phyloP scores from a whole-genome alignment of 2,329 filamentous ascomycete species.

The Verruconis gallopava region DNA sequence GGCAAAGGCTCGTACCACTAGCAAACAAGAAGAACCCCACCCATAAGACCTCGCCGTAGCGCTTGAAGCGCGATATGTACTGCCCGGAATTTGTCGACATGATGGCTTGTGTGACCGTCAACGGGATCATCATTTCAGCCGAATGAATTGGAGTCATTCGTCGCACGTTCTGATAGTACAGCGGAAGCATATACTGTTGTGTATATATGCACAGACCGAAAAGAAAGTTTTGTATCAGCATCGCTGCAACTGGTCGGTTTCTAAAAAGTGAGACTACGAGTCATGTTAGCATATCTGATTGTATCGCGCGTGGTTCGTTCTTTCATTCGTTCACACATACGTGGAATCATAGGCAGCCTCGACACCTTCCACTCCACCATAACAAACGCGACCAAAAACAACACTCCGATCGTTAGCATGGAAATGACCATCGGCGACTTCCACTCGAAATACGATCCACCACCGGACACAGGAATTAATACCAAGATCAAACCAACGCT shows the following conservation, averaged over 20 bases:
- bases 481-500: conserved; percentile 46
- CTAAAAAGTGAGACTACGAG: conserved; percentile 44
- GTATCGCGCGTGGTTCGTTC: no score
- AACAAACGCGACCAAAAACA: conserved; percentile 37
- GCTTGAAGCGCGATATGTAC: conserved; percentile 43
- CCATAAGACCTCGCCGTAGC: conserved; percentile 49
- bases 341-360: conserved; percentile 44
- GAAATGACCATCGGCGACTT: conserved; percentile 44
- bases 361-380: conserved; percentile 44
- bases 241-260: conserved; percentile 38
- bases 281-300: no score
- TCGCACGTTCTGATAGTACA: conserved; percentile 48
- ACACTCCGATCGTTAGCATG: conserved; percentile 41
- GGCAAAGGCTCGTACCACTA: conserved; percentile 39
- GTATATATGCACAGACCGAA: conserved; percentile 47
- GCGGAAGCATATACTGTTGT: conserved; percentile 47
- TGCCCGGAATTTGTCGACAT: conserved; percentile 39
- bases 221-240: conserved; percentile 47
- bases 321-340: no score
- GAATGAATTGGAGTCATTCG: conserved; percentile 33
- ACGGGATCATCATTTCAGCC: conserved; percentile 37
- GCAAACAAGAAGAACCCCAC: conserved; percentile 35
- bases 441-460: conserved; percentile 45
- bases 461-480: conserved; percentile 51
- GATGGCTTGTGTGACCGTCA: conserved; percentile 36